Percentiles rank a stretch among this genome's conserved stretches.
phyloP scores from a whole-genome alignment of 2,329 filamentous ascomycete genomes.

The Ceratocystis diversiconidia region DNA sequence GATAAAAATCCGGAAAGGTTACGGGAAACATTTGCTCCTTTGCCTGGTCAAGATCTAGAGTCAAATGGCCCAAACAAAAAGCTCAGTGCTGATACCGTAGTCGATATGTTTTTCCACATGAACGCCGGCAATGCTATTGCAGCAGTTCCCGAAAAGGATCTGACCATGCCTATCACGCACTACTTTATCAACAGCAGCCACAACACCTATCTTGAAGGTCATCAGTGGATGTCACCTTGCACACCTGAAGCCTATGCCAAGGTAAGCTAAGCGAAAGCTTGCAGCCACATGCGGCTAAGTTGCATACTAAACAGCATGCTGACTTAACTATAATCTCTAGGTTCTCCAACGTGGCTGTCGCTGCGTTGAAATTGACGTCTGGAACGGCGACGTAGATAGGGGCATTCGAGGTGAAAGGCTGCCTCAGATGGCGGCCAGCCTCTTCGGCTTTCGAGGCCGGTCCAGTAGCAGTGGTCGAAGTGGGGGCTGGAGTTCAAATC shows the following conservation, averaged over 20 bases:
- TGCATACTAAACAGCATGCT: not conserved
- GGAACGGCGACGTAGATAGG: slow-evolving; percentile 53
- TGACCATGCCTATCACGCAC: slow-evolving; percentile 59
- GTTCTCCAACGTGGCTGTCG: slow-evolving; percentile 65
- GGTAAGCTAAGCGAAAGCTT: slow-evolving; percentile 32
- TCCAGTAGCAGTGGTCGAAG: slow-evolving; percentile 9
- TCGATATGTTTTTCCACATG: slow-evolving; percentile 14
- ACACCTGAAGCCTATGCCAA: slow-evolving; percentile 66
- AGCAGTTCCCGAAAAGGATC: slow-evolving; percentile 36
- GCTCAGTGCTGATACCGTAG: not conserved
- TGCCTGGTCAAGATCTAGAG: not conserved
- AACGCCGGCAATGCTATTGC: slow-evolving; percentile 28
- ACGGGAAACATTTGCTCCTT: not conserved
- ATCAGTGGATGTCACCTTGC: slow-evolving; percentile 67
- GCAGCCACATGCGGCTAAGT: not conserved
- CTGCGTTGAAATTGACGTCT: slow-evolving; percentile 90
- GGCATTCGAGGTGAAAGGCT: slow-evolving; percentile 34
- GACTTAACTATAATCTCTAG: slow-evolving; percentile 25
- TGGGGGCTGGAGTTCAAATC: not conserved
- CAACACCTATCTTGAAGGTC: slow-evolving; percentile 82
- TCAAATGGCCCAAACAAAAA: not conserved
- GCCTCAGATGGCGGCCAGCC: slow-evolving; percentile 31
- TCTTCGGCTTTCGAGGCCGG: slow-evolving; percentile 27
- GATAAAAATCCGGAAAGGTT: not conserved
- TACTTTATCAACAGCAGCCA: slow-evolving; percentile 94